Evolutionary conservation across 2,329 filamentous ascomycete genomes (phyloP).

Genomic region (Fusarium dimerum): DNA sequence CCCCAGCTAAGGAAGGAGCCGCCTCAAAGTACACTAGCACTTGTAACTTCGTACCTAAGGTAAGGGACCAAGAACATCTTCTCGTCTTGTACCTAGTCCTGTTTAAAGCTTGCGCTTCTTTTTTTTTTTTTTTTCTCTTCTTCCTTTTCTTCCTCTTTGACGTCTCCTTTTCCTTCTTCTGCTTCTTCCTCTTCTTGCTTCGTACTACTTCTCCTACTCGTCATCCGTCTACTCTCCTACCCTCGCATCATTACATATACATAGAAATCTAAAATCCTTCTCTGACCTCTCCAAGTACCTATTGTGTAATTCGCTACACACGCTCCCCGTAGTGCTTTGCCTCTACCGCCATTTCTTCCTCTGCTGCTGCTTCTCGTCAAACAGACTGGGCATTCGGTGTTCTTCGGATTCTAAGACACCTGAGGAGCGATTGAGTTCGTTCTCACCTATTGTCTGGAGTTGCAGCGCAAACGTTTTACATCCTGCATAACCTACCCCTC

Average conservation of each 20-base stretch:
- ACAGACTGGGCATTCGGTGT: conserved; percentile 17
- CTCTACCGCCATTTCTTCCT: conserved; percentile 3
- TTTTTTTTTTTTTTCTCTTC: conserved; percentile 5
- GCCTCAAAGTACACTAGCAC: no score
- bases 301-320: not conserved
- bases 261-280: no score
- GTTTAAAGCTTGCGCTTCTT: conserved; percentile 4
- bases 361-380: conserved; percentile 31
- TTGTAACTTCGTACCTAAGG: conserved; percentile 6
- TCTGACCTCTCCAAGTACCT: not conserved
- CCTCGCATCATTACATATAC: not conserved
- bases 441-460: conserved; percentile 26
- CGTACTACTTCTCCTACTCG: not conserved
- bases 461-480: conserved; percentile 22
- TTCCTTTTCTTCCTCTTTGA: conserved; percentile 3
- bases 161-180: conserved; percentile 8
- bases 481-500: not conserved
- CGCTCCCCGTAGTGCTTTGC: conserved; percentile 2
- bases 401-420: conserved; percentile 13
- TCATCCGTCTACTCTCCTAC: not conserved
- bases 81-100: no score
- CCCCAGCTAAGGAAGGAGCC: not conserved
- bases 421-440: conserved; percentile 20
- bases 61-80: conserved; percentile 7
- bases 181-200: not conserved